These are phyloP conservation scores for Coemansia sp. DNA, from an alignment of 192 early-diverging fungal genomes.

Conservation along the genomic window DNA sequence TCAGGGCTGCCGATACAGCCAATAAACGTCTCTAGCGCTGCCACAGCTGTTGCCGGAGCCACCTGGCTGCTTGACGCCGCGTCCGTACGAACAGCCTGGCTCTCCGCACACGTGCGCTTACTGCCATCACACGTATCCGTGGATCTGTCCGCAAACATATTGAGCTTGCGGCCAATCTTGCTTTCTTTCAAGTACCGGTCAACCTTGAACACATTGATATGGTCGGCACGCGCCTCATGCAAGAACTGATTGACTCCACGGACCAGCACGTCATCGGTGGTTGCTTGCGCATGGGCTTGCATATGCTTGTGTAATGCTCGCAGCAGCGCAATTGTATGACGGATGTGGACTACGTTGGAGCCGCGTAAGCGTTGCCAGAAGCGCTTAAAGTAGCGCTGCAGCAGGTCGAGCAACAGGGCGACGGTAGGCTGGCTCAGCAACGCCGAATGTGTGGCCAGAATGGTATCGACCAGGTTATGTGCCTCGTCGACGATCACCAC, in stretches of 20 bases:
- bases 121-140: neutral
- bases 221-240: constrained; percentile 64
- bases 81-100: neutral
- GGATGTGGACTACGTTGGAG: constrained; percentile 72
- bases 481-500: constrained; percentile 87
- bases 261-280: constrained; percentile 13
- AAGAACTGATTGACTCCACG: constrained; percentile 68
- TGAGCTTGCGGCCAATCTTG: constrained; percentile 58
- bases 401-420: constrained; percentile 53
- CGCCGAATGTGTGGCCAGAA: constrained; percentile 69
- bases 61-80: neutral
- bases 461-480: constrained; percentile 73
- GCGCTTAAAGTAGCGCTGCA: constrained; percentile 63
- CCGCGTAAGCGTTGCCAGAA: constrained; percentile 71
- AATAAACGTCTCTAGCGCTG: constrained; percentile 40
- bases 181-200: constrained; percentile 66
- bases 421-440: constrained; percentile 55
- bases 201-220: constrained; percentile 82
- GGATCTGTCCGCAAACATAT: constrained; percentile 43
- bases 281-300: constrained; percentile 4
- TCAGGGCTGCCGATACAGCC: constrained; percentile 35
- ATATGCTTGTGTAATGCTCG: constrained; percentile 55
- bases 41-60: constrained; percentile 30
- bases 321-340: constrained; percentile 66
- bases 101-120: neutral